Evolutionary conservation across 2,329 filamentous ascomycete species (phyloP).

Genomic region (Herpotrichia juniperi): DNA sequence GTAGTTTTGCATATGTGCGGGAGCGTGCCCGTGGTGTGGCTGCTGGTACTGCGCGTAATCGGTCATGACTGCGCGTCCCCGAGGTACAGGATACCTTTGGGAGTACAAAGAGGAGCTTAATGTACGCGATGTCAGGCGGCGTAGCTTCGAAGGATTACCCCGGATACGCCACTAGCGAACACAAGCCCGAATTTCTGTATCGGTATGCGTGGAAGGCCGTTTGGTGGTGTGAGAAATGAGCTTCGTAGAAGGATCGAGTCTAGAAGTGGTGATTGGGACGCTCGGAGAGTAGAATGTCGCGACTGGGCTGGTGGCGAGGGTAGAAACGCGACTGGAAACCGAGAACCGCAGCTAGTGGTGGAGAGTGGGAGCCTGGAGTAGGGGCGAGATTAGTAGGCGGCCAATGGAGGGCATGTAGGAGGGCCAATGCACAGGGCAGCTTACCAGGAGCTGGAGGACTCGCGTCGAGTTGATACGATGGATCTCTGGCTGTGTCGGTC

Average conservation of each 20-base stretch:
- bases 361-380: slow-evolving; percentile 40
- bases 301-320: slow-evolving; percentile 25
- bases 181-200: slow-evolving; percentile 27
- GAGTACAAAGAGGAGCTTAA: slow-evolving; percentile 28
- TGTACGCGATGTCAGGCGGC: slow-evolving; percentile 31
- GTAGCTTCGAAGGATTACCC: slow-evolving; percentile 35
- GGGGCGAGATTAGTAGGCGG: slow-evolving; percentile 35
- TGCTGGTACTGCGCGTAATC: slow-evolving; percentile 58
- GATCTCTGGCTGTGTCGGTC: slow-evolving; percentile 23
- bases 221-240: slow-evolving; percentile 20
- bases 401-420: slow-evolving; percentile 31
- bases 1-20: slow-evolving; percentile 49
- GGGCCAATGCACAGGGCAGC: slow-evolving; percentile 26
- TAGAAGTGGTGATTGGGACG: slow-evolving; percentile 34
- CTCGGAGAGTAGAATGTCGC: slow-evolving; percentile 19
- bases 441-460: slow-evolving; percentile 27
- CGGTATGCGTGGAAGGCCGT: slow-evolving; percentile 24
- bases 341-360: slow-evolving; percentile 34
- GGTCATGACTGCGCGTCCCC: slow-evolving; percentile 43
- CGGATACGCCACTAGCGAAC: slow-evolving; percentile 40
- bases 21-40: slow-evolving; percentile 52
- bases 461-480: slow-evolving; percentile 22
- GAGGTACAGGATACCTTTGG: slow-evolving; percentile 24
- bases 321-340: slow-evolving; percentile 32
- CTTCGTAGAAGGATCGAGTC: slow-evolving; percentile 16